phyloP scores from a whole-genome alignment of 139 green algal genomes.

The Haematococcus lacustris region DNA sequence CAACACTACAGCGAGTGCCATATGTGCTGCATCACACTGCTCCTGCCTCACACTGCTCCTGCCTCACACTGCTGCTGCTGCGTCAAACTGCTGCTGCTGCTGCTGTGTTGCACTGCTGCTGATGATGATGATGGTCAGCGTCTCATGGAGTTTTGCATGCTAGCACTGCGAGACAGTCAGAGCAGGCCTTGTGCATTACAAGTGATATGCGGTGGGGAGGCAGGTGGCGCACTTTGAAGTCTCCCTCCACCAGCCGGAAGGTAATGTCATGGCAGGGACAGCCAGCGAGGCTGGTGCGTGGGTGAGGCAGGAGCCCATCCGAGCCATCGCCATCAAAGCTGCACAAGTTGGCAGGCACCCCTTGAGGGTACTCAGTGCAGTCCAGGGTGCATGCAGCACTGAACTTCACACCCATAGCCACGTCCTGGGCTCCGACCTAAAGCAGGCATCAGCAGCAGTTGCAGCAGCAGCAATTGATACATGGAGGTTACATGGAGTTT shows the following conservation, averaged over 20 bases:
- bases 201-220: neutral
- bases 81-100: no score
- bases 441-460: no score
- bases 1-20: neutral
- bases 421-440: constrained; percentile 74
- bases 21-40: neutral
- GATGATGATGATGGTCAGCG: no score
- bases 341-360: constrained; percentile 10
- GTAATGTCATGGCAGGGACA: constrained; percentile 51
- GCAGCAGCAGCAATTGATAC: no score
- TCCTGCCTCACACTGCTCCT: neutral
- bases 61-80: no score
- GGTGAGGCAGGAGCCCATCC: constrained; percentile 12
- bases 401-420: constrained; percentile 78
- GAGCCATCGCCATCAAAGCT: constrained; percentile 9
- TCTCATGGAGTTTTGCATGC: no score
- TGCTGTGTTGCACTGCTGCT: no score
- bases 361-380: constrained; percentile 45
- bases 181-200: neutral
- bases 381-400: constrained; percentile 61
- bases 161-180: no score
- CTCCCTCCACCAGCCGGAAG: constrained; percentile 67
- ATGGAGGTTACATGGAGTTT: no score
- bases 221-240: constrained; percentile 60
- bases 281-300: constrained; percentile 3